phyloP scores from a whole-genome alignment of 768 basidiomycete genomes.

The Kwoniella shandongensis region DNA sequence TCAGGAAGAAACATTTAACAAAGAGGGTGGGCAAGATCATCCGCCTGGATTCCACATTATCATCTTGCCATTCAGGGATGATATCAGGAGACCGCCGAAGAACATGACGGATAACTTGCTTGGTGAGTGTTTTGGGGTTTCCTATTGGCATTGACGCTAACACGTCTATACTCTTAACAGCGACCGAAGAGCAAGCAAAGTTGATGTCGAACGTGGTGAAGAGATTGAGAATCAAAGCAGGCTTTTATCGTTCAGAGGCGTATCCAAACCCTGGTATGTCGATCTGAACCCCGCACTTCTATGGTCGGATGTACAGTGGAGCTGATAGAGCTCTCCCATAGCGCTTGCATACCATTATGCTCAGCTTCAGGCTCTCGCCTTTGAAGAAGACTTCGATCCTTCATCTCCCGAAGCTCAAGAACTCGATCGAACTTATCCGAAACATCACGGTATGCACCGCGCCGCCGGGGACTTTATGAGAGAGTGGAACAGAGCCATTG shows the following conservation, averaged over 20 bases:
- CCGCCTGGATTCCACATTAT: constrained; percentile 92
- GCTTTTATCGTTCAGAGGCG: constrained; percentile 68
- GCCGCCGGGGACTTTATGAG: constrained; percentile 63
- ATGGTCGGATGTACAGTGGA: too few relatives aligned
- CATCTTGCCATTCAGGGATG: constrained; percentile 90
- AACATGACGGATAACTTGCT: constrained; percentile 62
- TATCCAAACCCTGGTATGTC: constrained; percentile 73
- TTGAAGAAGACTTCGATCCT: constrained; percentile 81
- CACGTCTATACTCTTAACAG: constrained; percentile 55
- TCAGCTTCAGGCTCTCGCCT: constrained; percentile 86
- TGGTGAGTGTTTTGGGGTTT: constrained; percentile 57
- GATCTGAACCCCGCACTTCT: too few relatives aligned
- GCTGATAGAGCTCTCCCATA: constrained; percentile 48
- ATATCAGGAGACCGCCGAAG: constrained; percentile 73
- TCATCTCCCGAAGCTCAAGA: constrained; percentile 54
- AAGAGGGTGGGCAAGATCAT: constrained; percentile 68
- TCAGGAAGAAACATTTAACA: constrained; percentile 67
- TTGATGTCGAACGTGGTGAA: constrained; percentile 72
- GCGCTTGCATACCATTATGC: constrained; percentile 85
- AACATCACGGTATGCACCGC: constrained; percentile 74
- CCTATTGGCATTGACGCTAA: constrained; percentile 6
- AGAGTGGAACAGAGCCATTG: constrained; percentile 69
- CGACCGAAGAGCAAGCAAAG: constrained; percentile 66
- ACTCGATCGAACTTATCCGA: constrained; percentile 78
- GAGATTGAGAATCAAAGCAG: constrained; percentile 74